Evolutionary conservation across 225 moss, liverwort and hornwort species (phyloP).

Genomic region (Physcomitrium patens): DNA sequence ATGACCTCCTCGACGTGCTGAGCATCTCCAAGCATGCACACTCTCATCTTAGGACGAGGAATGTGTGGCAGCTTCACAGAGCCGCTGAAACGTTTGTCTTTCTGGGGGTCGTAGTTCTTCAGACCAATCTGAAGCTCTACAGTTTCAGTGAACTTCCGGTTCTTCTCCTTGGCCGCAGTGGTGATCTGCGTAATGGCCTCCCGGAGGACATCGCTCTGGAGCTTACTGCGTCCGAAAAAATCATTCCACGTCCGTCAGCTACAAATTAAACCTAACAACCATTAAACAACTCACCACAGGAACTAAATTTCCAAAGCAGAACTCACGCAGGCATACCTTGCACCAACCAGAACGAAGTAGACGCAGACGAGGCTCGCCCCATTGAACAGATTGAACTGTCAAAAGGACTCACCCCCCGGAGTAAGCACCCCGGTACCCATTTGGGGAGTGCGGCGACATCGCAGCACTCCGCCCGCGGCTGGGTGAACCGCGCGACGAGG

Average conservation of each 20-base stretch:
- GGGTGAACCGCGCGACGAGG: constrained; percentile 55
- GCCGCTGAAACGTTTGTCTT: constrained; percentile 92
- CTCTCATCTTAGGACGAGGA: constrained; percentile 85
- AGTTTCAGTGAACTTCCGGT: constrained; percentile 76
- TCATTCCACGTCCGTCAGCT: background rate
- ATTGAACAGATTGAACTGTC: constrained; percentile 16
- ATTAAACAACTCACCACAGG: background rate
- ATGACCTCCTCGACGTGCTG: constrained; percentile 84
- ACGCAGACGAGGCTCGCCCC: constrained; percentile 36
- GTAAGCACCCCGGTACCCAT: constrained; percentile 45
- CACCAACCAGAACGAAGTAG: background rate
- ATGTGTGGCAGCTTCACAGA: constrained; percentile 81
- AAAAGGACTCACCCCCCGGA: constrained; percentile 35
- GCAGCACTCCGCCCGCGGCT: constrained; percentile 54
- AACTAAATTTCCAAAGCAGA: background rate
- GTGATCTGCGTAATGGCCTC: constrained; percentile 65
- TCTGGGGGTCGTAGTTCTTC: constrained; percentile 93
- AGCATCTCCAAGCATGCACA: constrained; percentile 86
- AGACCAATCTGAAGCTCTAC: constrained; percentile 89
- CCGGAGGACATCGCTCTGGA: constrained; percentile 79
- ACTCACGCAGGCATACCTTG: constrained; percentile 30
- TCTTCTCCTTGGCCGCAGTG: constrained; percentile 71
- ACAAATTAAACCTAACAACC: background rate
- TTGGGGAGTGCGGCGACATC: constrained; percentile 42
- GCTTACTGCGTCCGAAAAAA: constrained; percentile 59